These are phyloP conservation scores for Hermanozyma aechmeae DNA, from an alignment of 805 yeast genomes.

Conservation along the genomic window DNA sequence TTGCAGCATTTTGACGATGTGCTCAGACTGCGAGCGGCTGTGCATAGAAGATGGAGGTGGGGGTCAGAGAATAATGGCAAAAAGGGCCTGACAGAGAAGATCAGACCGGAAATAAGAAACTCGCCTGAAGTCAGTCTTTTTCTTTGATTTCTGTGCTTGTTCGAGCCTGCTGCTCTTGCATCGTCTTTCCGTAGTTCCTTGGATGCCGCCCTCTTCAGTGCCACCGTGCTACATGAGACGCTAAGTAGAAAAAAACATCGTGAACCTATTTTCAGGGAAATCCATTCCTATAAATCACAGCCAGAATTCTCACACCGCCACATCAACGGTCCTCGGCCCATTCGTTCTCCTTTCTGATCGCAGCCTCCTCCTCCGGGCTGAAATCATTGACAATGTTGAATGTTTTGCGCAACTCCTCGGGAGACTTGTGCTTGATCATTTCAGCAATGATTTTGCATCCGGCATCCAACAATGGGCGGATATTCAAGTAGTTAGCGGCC, in stretches of 20 bases:
- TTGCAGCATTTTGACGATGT: not conserved
- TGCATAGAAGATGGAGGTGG: no score
- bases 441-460: slow-evolving; percentile 80
- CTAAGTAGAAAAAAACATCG: slow-evolving; percentile 1
- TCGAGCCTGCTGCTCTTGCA: not conserved
- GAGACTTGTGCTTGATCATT: slow-evolving; percentile 73
- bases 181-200: not conserved
- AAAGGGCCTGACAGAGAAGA: no score
- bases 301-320: not conserved
- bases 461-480: slow-evolving; percentile 64
- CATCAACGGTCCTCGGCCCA: slow-evolving; percentile 74
- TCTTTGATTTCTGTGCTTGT: not conserved
- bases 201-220: not conserved
- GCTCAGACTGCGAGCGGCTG: not conserved
- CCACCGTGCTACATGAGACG: not conserved
- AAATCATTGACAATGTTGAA: slow-evolving; percentile 77
- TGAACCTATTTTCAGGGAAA: slow-evolving; percentile 12
- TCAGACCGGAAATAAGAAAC: no score
- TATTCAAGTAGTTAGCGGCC: slow-evolving; percentile 75
- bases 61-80: no score
- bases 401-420: slow-evolving; percentile 72
- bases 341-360: slow-evolving; percentile 78
- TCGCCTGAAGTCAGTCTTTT: no score
- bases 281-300: not conserved
- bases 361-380: slow-evolving; percentile 77